A percentile compares a stretch with the other conserved stretches of the same genome.
phyloP scores from a whole-genome alignment of 768 basidiomycete genomes.

The Serpula lacrymans region DNA sequence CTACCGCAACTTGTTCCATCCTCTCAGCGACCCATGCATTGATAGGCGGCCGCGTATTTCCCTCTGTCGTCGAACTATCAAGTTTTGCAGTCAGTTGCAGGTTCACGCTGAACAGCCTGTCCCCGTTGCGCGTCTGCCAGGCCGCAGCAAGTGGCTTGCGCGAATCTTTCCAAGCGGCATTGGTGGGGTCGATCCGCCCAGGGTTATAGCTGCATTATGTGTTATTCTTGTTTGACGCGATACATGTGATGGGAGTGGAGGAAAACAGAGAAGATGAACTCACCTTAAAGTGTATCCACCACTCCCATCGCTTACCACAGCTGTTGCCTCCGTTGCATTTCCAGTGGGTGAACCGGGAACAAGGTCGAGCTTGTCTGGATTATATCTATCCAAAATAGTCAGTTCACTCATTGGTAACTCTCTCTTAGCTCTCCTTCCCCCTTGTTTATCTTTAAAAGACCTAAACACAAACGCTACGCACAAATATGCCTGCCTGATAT shows the following conservation, averaged over 20 bases:
- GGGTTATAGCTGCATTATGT: slow-evolving; percentile 49
- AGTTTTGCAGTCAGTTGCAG: slow-evolving; percentile 58
- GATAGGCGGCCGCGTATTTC: slow-evolving; percentile 56
- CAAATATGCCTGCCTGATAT: slow-evolving; percentile 59
- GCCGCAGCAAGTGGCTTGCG: slow-evolving; percentile 60
- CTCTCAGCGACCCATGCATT: slow-evolving; percentile 49
- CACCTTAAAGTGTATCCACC: slow-evolving; percentile 42
- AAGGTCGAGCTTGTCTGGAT: slow-evolving; percentile 46
- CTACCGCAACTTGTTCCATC: slow-evolving; percentile 45
- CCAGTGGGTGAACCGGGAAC: slow-evolving; percentile 45
- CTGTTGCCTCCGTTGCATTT: slow-evolving; percentile 42
- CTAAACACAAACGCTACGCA: slow-evolving; percentile 22
- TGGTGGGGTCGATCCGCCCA: slow-evolving; percentile 57
- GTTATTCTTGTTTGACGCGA: not conserved
- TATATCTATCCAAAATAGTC: slow-evolving; percentile 33
- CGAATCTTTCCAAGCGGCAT: slow-evolving; percentile 50
- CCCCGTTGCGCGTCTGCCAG: slow-evolving; percentile 45
- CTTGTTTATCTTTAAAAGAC: too few species aligned
- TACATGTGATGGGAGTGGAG: not conserved
- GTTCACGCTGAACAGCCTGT: slow-evolving; percentile 55
- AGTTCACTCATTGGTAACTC: not conserved
- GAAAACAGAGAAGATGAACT: slow-evolving; percentile 4
- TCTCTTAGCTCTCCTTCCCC: too few species aligned
- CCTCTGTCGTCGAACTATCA: slow-evolving; percentile 51
- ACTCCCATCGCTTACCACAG: slow-evolving; percentile 29